These are phyloP conservation scores for Platanthera zijinensis DNA, from an alignment of 106 monocot genomes.

Conservation along the genomic window DNA sequence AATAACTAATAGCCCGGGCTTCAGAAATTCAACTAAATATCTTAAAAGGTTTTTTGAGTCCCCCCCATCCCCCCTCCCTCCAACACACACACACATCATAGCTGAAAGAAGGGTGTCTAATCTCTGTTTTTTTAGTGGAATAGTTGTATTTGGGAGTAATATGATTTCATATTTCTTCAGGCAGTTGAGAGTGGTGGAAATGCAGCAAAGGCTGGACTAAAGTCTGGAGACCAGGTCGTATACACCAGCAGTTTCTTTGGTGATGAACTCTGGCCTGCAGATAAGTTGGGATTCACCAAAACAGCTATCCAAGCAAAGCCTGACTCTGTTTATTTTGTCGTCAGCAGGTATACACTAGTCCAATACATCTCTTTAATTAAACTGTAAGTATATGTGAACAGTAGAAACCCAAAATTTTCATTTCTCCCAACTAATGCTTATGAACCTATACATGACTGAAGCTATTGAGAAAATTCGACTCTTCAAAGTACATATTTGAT, in stretches of 20 bases:
- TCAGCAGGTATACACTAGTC: conserved; percentile 56
- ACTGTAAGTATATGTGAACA: background rate
- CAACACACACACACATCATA: no score
- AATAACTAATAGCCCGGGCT: no score
- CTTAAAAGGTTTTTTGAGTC: no score
- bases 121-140: no score
- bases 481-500: background rate
- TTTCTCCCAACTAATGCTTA: background rate
- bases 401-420: background rate
- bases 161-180: conserved; percentile 18
- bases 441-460: background rate
- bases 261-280: conserved; percentile 98
- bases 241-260: conserved; percentile 99
- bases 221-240: conserved; percentile 77
- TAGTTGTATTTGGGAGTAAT: no score
- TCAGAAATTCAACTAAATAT: no score
- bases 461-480: background rate
- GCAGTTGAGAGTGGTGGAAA: conserved; percentile 85
- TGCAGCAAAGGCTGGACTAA: conserved; percentile 84
- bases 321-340: conserved; percentile 94
- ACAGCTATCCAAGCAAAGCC: conserved; percentile 97
- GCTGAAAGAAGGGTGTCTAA: no score
- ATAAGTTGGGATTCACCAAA: conserved; percentile 95
- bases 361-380: background rate
- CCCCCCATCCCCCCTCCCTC: no score